A percentile compares a stretch with the other conserved stretches of the same genome.
Conservation (phyloP, 768 basidiomycete species). For the Tephrocybe sp. region DNA sequence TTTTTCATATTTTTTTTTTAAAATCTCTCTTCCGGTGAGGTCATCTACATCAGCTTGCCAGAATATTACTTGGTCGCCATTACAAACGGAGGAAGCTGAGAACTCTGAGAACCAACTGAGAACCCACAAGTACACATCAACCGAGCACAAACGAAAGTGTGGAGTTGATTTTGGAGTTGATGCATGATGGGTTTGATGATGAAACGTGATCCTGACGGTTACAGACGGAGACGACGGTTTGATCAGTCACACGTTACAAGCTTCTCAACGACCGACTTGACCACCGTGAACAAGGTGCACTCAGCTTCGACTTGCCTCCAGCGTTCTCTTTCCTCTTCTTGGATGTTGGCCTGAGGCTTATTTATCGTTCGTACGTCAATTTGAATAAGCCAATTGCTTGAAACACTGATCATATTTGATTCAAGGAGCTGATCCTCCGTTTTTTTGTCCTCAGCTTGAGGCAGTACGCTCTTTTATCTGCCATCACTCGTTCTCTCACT, state of each 20-base stretch:
- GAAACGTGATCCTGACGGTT: constrained; percentile 15
- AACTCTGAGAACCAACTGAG: too few species aligned
- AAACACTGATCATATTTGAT: constrained; percentile 12
- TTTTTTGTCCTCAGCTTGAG: constrained; percentile 12
- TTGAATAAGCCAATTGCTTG: background rate
- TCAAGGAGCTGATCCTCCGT: constrained; percentile 17
- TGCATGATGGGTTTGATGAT: background rate
- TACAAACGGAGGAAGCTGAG: constrained; percentile 27
- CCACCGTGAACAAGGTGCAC: background rate
- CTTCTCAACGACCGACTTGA: constrained; percentile 2
- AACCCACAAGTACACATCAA: background rate
- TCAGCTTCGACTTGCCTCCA: background rate
- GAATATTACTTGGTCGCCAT: background rate
- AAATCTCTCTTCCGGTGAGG: constrained; percentile 37
- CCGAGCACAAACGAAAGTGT: too few species aligned
- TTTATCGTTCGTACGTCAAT: background rate
- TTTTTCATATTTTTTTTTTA: constrained; percentile 34
- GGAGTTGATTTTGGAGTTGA: background rate
- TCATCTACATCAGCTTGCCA: constrained; percentile 39
- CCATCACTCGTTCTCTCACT: constrained; percentile 12
- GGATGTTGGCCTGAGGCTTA: constrained; percentile 16
- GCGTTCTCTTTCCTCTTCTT: background rate
- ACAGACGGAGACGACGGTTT: constrained; percentile 10
- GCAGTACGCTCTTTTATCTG: constrained; percentile 22
- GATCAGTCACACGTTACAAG: constrained; percentile 15